Percentiles rank a stretch among this genome's conserved stretches.
Conservation (phyloP, 2,329 filamentous ascomycete species). For the Sporothrix mexicana region DNA sequence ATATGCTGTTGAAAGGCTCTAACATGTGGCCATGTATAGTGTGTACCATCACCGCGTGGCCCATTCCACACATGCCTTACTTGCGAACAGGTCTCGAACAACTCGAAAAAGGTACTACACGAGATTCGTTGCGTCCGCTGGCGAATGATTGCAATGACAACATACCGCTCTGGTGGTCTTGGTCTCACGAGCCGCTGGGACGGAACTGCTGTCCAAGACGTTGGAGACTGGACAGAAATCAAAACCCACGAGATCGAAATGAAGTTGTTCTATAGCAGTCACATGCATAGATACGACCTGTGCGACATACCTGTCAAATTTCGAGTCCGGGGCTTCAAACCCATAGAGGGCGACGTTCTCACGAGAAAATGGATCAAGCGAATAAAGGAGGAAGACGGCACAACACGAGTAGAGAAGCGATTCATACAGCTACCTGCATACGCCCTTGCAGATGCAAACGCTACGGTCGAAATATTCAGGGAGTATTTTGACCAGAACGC, state of each 20-base stretch:
- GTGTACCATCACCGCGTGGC: constrained; percentile 39
- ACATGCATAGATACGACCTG: constrained; percentile 45
- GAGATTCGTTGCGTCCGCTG: constrained; percentile 52
- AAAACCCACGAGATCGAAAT: constrained; percentile 47
- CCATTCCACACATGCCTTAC: constrained; percentile 46
- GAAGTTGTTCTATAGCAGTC: constrained; percentile 39
- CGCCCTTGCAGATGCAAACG: constrained; percentile 32
- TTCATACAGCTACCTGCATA: constrained; percentile 34
- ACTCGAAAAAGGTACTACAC: constrained; percentile 56
- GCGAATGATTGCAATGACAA: constrained; percentile 50
- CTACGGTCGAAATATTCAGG: constrained; percentile 34
- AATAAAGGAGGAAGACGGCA: constrained; percentile 11
- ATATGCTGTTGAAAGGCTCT: not conserved
- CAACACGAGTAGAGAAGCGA: not conserved
- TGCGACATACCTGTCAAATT: constrained; percentile 48
- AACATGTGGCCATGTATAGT: constrained; percentile 27
- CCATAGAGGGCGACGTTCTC: constrained; percentile 47
- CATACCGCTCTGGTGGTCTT: constrained; percentile 53
- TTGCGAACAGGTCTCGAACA: constrained; percentile 48
- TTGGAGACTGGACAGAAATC: constrained; percentile 46
- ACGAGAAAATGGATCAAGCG: constrained; percentile 48
- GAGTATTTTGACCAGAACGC: constrained; percentile 47
- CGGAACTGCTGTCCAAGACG: constrained; percentile 50
- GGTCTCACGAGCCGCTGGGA: constrained; percentile 53
- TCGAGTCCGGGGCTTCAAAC: constrained; percentile 51